Conservation (phyloP, 306 rosid genomes). For the Glycyrrhiza uralensis region DNA sequence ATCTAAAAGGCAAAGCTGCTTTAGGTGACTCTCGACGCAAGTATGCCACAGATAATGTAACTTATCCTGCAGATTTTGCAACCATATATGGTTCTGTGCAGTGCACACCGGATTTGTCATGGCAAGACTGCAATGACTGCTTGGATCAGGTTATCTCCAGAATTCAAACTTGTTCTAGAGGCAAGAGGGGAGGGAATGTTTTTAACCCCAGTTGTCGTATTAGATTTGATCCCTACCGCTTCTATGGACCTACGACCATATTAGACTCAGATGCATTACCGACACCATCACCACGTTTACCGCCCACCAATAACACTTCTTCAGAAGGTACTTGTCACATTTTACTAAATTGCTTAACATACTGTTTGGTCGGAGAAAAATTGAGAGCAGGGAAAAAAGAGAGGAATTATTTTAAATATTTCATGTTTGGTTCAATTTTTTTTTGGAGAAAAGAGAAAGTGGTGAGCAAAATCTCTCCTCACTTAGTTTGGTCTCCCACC, state of each 20-base stretch:
- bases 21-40: not conserved
- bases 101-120: constrained; percentile 39
- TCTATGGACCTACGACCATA: not conserved
- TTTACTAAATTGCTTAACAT: no score
- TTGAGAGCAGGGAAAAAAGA: no score
- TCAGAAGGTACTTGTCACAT: not conserved
- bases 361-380: no score
- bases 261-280: not conserved
- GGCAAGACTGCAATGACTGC: constrained; percentile 14
- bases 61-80: not conserved
- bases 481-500: no score
- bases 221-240: not conserved
- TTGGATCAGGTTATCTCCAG: not conserved
- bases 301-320: not conserved
- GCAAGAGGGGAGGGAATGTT: not conserved
- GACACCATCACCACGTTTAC: not conserved
- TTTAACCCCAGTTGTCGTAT: constrained; percentile 12
- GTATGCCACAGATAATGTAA: not conserved
- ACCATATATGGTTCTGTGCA: constrained; percentile 16
- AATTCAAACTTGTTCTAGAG: not conserved
- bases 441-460: no score
- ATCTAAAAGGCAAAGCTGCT: not conserved
- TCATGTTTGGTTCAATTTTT: no score
- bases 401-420: no score
- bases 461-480: no score